A percentile compares a stretch with the other conserved stretches of the same genome.
Evolutionary conservation across 31 red algal species (phyloP).

Genomic region (Asparagopsis taxiformis): DNA sequence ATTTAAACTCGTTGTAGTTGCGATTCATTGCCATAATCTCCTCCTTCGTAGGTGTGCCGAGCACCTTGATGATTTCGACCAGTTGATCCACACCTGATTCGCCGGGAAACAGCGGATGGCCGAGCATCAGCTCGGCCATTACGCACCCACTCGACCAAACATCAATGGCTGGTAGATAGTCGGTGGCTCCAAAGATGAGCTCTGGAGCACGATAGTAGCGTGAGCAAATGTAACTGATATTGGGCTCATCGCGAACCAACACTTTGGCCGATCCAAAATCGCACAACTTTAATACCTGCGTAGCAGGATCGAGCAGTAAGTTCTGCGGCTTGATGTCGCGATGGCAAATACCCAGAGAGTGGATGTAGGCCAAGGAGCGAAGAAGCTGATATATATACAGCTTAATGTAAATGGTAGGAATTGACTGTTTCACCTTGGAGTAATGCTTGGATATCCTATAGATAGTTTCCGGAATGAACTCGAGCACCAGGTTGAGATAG

Average conservation of each 20-base stretch:
- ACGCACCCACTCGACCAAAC: constrained; percentile 95
- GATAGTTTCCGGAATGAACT: constrained; percentile 97
- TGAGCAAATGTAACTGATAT: constrained; percentile 96
- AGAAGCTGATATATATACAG: constrained; percentile 96
- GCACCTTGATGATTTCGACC: constrained; percentile 96
- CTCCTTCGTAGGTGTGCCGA: constrained; percentile 91
- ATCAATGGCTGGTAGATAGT: constrained; percentile 90
- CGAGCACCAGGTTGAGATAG: constrained; percentile 96
- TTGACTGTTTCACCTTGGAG: constrained; percentile 76
- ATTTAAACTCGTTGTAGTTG: constrained; percentile 94
- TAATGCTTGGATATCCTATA: constrained; percentile 85
- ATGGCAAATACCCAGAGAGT: constrained; percentile 88
- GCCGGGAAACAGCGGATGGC: constrained; percentile 93
- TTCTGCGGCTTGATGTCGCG: constrained; percentile 99
- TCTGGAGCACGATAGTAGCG: constrained; percentile 97
- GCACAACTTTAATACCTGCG: constrained; percentile 89
- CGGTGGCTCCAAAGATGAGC: constrained; percentile 95
- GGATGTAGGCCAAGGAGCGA: constrained; percentile 90
- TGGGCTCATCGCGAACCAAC: constrained; percentile 84
- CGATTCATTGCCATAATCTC: constrained; percentile 95
- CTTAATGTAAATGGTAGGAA: constrained; percentile 92
- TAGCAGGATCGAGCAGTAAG: constrained; percentile 82
- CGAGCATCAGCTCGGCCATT: constrained; percentile 94
- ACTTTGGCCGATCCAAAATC: constrained; percentile 97
- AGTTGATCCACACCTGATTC: constrained; percentile 94